phyloP scores from a whole-genome alignment of 2,329 filamentous ascomycete genomes.

The Atkinsonella hypoxylon region DNA sequence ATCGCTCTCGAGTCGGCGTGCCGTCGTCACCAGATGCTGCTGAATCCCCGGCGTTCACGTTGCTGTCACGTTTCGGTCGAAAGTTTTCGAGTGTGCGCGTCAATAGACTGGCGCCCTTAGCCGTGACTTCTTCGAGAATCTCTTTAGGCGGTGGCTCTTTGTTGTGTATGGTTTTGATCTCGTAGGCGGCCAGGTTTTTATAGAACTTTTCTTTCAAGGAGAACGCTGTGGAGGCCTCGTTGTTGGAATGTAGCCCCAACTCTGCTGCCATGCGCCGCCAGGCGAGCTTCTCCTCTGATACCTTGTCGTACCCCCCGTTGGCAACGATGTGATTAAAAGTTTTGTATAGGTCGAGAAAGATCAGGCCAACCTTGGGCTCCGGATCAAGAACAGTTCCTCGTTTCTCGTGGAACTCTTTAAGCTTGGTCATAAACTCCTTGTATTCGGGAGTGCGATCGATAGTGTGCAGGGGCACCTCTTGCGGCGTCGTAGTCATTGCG shows the following conservation, averaged over 20 bases:
- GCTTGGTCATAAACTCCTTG: constrained; percentile 62
- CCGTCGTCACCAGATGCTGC: constrained; percentile 49
- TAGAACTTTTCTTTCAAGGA: constrained; percentile 81
- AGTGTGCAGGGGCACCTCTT: constrained; percentile 26
- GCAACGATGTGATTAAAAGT: constrained; percentile 67
- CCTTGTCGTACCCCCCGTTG: constrained; percentile 75
- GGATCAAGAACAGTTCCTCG: constrained; percentile 69
- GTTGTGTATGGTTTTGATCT: constrained; percentile 66
- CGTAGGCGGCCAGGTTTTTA: constrained; percentile 78
- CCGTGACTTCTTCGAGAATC: constrained; percentile 77
- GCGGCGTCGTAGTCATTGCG: constrained; percentile 15
- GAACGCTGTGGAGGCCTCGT: constrained; percentile 75
- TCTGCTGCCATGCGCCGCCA: constrained; percentile 73
- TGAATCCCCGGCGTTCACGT: constrained; percentile 42
- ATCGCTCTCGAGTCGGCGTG: constrained; percentile 43
- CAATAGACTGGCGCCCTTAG: constrained; percentile 71
- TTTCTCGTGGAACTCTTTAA: constrained; percentile 63
- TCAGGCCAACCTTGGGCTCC: constrained; percentile 68
- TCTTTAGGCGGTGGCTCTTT: constrained; percentile 78
- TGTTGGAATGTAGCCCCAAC: constrained; percentile 61
- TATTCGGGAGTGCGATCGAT: constrained; percentile 59
- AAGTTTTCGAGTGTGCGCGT: constrained; percentile 71
- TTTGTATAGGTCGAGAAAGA: constrained; percentile 64
- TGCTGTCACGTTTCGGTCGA: constrained; percentile 33
- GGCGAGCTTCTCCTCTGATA: constrained; percentile 71